These are phyloP conservation scores for Candida silvicultrix DNA, from an alignment of 805 yeast genomes.

Conservation along the genomic window DNA sequence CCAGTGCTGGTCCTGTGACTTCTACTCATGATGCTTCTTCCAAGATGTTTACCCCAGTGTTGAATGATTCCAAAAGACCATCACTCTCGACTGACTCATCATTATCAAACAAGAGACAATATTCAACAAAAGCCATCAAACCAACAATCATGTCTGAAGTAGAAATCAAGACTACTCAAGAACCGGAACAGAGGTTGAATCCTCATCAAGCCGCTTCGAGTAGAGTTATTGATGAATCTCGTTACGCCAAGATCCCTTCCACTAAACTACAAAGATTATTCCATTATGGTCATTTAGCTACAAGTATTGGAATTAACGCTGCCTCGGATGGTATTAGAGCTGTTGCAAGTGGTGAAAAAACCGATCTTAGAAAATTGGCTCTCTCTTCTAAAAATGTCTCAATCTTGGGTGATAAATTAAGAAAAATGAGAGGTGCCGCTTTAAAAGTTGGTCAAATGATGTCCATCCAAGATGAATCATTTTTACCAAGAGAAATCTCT, in stretches of 20 bases:
- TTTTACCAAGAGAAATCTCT: constrained; percentile 81
- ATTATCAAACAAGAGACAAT: constrained; percentile 1
- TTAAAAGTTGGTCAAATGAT: constrained; percentile 94
- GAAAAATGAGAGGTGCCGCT: constrained; percentile 99
- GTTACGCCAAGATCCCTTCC: constrained; percentile 74
- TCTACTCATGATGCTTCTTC: no score
- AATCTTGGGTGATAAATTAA: constrained; percentile 77
- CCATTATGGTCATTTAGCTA: constrained; percentile 90
- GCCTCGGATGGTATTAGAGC: constrained; percentile 72
- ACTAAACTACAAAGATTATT: constrained; percentile 83
- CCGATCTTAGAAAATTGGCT: constrained; percentile 51
- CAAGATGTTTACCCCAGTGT: neutral
- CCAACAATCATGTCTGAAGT: neutral
- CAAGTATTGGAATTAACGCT: constrained; percentile 82
- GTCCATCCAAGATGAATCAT: constrained; percentile 86
- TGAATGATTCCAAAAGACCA: neutral
- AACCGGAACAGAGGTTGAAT: neutral
- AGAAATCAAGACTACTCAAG: neutral
- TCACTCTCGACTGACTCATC: neutral
- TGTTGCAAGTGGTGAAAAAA: constrained; percentile 46
- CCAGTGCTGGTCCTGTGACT: no score
- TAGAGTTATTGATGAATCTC: constrained; percentile 32
- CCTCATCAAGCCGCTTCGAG: neutral
- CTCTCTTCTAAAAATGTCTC: constrained; percentile 82
- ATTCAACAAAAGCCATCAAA: constrained; percentile 2